Evolutionary conservation across 345 rosid genomes (phyloP).

Genomic region (Ceriops zippeliana): DNA sequence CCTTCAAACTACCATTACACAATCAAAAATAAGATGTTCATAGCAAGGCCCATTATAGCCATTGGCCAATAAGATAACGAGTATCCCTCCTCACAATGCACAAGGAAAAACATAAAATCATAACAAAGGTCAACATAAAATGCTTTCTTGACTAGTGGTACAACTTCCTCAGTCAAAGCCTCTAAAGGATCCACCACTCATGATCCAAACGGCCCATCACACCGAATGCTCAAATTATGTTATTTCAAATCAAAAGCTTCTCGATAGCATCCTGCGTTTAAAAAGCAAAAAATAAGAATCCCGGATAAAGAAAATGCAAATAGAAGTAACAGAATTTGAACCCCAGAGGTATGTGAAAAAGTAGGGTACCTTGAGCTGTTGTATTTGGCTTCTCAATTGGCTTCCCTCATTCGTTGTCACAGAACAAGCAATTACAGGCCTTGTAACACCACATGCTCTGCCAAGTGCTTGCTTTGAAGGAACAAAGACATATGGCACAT

Average conservation of each 20-base stretch:
- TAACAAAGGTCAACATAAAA: conserved; percentile 9
- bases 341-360: background rate
- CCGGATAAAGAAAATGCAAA: background rate
- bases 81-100: conserved; percentile 3
- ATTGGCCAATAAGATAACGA: background rate
- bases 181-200: conserved; percentile 33
- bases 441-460: conserved; percentile 95
- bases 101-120: background rate
- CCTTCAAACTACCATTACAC: too few species aligned
- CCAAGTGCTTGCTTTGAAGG: conserved; percentile 97
- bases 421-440: conserved; percentile 88
- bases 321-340: background rate
- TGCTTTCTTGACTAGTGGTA: conserved; percentile 18
- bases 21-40: background rate
- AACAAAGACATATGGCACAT: conserved; percentile 96
- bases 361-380: conserved; percentile 67
- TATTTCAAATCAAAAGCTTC: conserved; percentile 69
- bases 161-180: conserved; percentile 70
- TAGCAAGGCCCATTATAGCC: background rate
- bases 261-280: conserved; percentile 86
- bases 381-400: conserved; percentile 82
- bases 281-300: background rate
- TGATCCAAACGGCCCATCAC: conserved; percentile 79
- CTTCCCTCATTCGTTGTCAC: conserved; percentile 83
- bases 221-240: conserved; percentile 39